Evolutionary conservation across 495 filamentous ascomycete genomes (phyloP), one percentile per base, ranked within the genome.

Genomic region (Podospora pseudoanserina): DNA sequence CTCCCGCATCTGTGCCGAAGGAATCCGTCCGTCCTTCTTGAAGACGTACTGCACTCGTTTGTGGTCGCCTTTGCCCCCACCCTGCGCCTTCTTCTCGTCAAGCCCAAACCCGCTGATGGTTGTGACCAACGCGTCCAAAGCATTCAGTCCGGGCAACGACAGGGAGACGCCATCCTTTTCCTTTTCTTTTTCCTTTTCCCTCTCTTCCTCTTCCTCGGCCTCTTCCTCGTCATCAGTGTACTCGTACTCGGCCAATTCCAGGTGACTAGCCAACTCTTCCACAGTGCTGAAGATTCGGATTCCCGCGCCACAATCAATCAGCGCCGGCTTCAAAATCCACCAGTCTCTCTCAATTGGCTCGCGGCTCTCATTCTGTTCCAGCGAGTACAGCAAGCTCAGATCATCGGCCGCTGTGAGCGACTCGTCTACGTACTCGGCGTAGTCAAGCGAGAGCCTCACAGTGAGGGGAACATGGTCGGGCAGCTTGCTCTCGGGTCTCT

Each of bases 291-390:
- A 94, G 5, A 94, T 79, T 19, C 90, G 81, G 65, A 94, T 90
- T 15, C 91, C 91, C 70, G 92, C 89, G 7, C 91, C 91, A 5
- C 90, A 85, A 68, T 93, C 91, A 76, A 89, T 91, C 89, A 94
- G 92, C 0, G 90, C 86, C 0, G 91, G 91, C 70, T 94, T 94
- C 49, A 93, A 77, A 65, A 93, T 92, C 91, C 91, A 94, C 89
- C 90, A 94, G 75, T 90, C 87, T 27, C 83, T 83, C 69, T 90
- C 83, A 1, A 77, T 69, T 5, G 79, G 75, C 2, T 74, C 68
- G 34, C 63, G 68, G 20, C 19, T 44, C 11, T 77, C 79, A 73
- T 91, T 91, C 32, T 80, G 82, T 32, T 79, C 82, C 58, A 91
- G 84, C 28, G 86, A 87, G 54, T 89, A 89, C 26, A 83, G 82